These are phyloP conservation scores for Pleomassaria siparia DNA, from an alignment of 2,329 filamentous ascomycete species.

Conservation along the genomic window DNA sequence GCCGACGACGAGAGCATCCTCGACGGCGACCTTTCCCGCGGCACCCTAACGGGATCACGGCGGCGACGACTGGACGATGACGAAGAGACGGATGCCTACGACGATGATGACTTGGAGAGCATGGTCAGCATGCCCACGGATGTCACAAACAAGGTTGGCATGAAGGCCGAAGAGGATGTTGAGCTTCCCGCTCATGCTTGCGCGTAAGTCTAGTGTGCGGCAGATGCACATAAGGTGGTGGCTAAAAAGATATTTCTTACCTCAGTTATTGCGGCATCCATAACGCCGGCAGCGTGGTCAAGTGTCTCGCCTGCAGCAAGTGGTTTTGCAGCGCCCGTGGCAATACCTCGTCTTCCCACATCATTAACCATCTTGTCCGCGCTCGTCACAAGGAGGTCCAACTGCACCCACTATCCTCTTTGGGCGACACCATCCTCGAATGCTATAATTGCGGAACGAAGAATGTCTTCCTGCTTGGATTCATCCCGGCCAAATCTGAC, in stretches of 20 bases:
- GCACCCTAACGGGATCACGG: slow-evolving; percentile 62
- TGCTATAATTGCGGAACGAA: slow-evolving; percentile 99
- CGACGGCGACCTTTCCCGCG: slow-evolving; percentile 60
- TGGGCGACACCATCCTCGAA: slow-evolving; percentile 94
- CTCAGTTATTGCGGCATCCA: slow-evolving; percentile 97
- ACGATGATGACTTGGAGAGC: slow-evolving; percentile 73
- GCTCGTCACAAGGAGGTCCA: slow-evolving; percentile 98
- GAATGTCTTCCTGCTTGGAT: slow-evolving; percentile 95
- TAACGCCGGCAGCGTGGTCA: slow-evolving; percentile 91
- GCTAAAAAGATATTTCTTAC: slow-evolving; percentile 11
- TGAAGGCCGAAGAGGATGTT: slow-evolving; percentile 69
- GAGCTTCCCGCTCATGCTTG: slow-evolving; percentile 93
- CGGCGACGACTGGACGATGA: slow-evolving; percentile 76
- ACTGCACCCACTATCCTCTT: slow-evolving; percentile 86
- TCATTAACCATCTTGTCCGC: slow-evolving; percentile 96
- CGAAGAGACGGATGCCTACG: slow-evolving; percentile 79
- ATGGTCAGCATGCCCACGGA: slow-evolving; percentile 81
- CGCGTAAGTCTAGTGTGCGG: slow-evolving; percentile 61
- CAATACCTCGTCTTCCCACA: slow-evolving; percentile 95
- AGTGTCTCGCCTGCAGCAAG: slow-evolving; percentile 92
- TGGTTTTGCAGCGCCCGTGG: slow-evolving; percentile 99
- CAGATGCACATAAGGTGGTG: neutral
- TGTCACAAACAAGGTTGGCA: slow-evolving; percentile 60
- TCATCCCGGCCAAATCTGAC: slow-evolving; percentile 98
- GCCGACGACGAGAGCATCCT: slow-evolving; percentile 85